Evolutionary conservation across 148 eudicot species (phyloP).

Genomic region (Camellia japonica): DNA sequence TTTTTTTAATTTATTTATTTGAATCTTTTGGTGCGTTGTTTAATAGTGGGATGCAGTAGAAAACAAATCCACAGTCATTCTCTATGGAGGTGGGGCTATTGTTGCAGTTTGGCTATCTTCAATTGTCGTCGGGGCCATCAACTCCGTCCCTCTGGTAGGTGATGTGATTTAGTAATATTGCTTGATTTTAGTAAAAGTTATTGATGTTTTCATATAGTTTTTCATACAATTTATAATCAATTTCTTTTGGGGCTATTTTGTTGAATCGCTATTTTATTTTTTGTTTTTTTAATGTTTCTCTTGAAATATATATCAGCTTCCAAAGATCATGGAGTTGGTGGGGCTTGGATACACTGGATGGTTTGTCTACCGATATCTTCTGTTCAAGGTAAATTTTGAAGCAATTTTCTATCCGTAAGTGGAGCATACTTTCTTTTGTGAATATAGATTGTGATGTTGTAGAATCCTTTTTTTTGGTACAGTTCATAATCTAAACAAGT

Average conservation of each 20-base stretch:
- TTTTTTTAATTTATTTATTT: background rate
- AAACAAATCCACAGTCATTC: conserved; percentile 93
- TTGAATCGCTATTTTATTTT: background rate
- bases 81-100: conserved; percentile 94
- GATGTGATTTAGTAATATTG: background rate
- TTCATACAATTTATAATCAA: background rate
- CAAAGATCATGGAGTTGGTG: conserved; percentile 96
- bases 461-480: background rate
- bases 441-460: background rate
- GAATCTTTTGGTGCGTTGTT: conserved; percentile 6
- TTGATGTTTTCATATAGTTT: background rate
- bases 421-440: background rate
- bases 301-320: conserved; percentile 58
- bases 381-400: conserved; percentile 71
- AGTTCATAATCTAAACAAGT: background rate
- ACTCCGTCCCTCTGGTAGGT: conserved; percentile 91
- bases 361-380: conserved; percentile 99
- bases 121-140: conserved; percentile 76
- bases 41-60: conserved; percentile 92
- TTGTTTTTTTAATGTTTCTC: background rate
- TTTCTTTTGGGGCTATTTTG: background rate
- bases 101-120: conserved; percentile 92
- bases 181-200: background rate
- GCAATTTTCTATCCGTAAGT: background rate
- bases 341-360: conserved; percentile 99